A percentile compares a stretch with the other conserved stretches of the same genome.
Evolutionary conservation across 129 eudicot species (phyloP).

Genomic region (Tanacetum coccineum): DNA sequence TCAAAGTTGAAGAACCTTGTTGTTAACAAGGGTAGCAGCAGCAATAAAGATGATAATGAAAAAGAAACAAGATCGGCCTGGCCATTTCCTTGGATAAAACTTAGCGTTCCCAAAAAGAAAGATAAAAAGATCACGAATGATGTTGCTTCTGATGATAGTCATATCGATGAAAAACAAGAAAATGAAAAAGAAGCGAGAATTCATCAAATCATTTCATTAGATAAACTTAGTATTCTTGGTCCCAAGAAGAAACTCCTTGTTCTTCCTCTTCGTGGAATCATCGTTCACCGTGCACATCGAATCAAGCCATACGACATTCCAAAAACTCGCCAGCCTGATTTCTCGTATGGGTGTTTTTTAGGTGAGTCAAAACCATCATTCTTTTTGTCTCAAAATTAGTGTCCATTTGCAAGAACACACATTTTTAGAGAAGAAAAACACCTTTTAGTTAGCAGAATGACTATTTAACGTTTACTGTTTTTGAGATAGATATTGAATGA

Average conservation of each 20-base stretch:
- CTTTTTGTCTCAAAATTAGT: no score
- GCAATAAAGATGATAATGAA: no score
- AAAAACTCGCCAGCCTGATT: slow-evolving; percentile 24
- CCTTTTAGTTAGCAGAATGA: no score
- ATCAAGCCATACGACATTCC: slow-evolving; percentile 7
- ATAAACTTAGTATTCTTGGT: slow-evolving; percentile 35
- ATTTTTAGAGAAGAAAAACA: no score
- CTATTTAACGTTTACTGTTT: no score
- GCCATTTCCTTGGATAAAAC: no score
- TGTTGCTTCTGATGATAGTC: slow-evolving; percentile 9
- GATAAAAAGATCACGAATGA: not conserved
- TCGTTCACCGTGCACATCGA: slow-evolving; percentile 35
- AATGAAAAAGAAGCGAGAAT: slow-evolving; percentile 12
- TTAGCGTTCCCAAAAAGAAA: not conserved
- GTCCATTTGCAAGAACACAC: no score
- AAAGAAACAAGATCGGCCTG: no score
- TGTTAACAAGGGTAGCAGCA: not conserved
- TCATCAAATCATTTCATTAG: slow-evolving; percentile 26
- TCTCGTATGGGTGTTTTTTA: slow-evolving; percentile 5
- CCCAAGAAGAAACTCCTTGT: slow-evolving; percentile 57
- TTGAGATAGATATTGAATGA: no score
- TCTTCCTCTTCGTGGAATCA: slow-evolving; percentile 37
- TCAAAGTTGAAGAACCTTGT: not conserved
- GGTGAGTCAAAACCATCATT: slow-evolving; percentile 15
- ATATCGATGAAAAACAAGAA: not conserved